phyloP scores from a whole-genome alignment of 2,329 filamentous ascomycete species.

The Aspergillus pseudotamarii region DNA sequence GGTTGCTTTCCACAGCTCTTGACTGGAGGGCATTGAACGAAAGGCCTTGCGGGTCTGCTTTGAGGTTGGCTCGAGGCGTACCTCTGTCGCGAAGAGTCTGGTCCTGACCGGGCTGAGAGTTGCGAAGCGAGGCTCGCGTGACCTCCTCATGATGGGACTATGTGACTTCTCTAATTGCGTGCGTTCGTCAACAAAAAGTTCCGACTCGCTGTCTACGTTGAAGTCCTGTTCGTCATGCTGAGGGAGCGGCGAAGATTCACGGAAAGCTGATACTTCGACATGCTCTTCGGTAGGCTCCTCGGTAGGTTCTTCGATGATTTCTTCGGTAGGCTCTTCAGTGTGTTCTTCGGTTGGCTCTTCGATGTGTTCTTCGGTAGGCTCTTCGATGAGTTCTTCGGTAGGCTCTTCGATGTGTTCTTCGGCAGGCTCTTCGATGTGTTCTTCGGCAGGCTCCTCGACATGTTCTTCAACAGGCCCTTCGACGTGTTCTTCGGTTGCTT shows the following conservation, averaged over 20 bases:
- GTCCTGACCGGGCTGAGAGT: neutral
- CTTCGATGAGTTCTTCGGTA: neutral
- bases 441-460: neutral
- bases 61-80: neutral
- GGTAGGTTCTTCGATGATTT: neutral
- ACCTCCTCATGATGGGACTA: slow-evolving; percentile 18
- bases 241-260: slow-evolving; percentile 15
- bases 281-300: neutral
- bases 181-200: slow-evolving; percentile 14
- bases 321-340: neutral
- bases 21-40: neutral
- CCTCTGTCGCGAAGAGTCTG: neutral
- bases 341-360: neutral
- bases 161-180: slow-evolving; percentile 20
- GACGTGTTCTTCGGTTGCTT: slow-evolving; percentile 7
- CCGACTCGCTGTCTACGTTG: slow-evolving; percentile 17
- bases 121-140: neutral
- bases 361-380: neutral
- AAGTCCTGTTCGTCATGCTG: slow-evolving; percentile 15
- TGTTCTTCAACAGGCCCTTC: neutral
- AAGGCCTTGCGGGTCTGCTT: neutral
- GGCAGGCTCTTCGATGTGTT: neutral
- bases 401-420: neutral
- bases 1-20: slow-evolving; percentile 15
- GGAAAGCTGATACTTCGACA: slow-evolving; percentile 12